These are phyloP conservation scores for Ophiocordyceps sinensis DNA, from an alignment of 2,329 filamentous ascomycete species.

Conservation along the genomic window DNA sequence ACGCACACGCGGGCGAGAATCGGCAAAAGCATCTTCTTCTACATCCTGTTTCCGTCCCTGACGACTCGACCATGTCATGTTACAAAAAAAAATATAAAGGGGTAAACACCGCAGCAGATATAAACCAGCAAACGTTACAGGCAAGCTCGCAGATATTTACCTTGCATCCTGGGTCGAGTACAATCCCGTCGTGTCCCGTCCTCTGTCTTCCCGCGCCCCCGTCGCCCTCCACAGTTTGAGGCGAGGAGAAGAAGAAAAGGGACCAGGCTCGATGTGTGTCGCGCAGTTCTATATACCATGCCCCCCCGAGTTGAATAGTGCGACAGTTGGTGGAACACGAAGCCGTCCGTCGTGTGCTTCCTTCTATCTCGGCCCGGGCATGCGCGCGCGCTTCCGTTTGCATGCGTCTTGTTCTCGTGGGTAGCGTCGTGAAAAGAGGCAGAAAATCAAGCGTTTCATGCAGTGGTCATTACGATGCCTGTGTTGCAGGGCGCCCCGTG, in stretches of 20 bases:
- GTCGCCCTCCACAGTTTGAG: neutral
- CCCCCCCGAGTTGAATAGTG: neutral
- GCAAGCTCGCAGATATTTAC: conserved; percentile 4
- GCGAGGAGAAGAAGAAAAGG: neutral
- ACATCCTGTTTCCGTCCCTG: conserved; percentile 10
- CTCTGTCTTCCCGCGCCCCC: neutral
- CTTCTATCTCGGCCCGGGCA: neutral
- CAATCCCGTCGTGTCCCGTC: conserved; percentile 2
- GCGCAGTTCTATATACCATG: conserved; percentile 6
- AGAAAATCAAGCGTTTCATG: conserved; percentile 16
- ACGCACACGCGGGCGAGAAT: neutral
- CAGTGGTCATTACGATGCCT: conserved; percentile 25
- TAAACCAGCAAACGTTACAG: conserved; percentile 6
- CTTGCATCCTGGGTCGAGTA: conserved; percentile 1
- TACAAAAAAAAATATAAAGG: conserved; percentile 12
- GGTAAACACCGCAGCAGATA: conserved; percentile 5
- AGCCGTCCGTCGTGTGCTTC: neutral
- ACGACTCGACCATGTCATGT: conserved; percentile 9
- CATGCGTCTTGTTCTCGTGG: conserved; percentile 10
- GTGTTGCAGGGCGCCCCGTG: conserved; percentile 8
- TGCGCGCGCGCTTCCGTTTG: conserved; percentile 1
- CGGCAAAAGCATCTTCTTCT: conserved; percentile 9
- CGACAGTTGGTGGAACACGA: neutral
- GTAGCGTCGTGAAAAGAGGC: conserved; percentile 15
- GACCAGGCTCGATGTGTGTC: neutral